phyloP scores from a whole-genome alignment of 2,329 filamentous ascomycete species.

The Dactylellina drechsleri region DNA sequence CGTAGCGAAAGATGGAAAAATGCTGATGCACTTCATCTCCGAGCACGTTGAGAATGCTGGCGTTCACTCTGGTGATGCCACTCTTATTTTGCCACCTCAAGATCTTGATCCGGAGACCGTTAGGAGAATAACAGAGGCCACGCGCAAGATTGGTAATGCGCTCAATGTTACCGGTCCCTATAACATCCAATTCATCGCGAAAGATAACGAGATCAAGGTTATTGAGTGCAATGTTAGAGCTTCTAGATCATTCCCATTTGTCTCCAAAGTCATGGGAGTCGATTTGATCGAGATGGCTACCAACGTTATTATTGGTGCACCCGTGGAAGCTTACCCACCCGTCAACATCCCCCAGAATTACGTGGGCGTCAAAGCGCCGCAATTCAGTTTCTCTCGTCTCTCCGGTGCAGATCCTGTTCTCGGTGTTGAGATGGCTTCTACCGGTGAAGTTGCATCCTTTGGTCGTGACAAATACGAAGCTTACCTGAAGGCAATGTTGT shows the following conservation, averaged over 20 bases:
- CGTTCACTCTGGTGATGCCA: constrained; percentile 97
- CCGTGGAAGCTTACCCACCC: constrained; percentile 82
- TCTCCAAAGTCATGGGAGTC: constrained; percentile 97
- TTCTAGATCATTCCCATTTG: constrained; percentile 95
- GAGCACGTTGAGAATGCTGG: constrained; percentile 99
- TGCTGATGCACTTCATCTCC: constrained; percentile 95
- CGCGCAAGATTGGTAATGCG: constrained; percentile 90
- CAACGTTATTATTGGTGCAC: constrained; percentile 89
- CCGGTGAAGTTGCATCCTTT: constrained; percentile 96
- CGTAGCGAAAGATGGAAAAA: constrained; percentile 86
- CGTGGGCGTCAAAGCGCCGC: constrained; percentile 96
- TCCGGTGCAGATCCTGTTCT: constrained; percentile 95
- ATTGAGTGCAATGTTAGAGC: constrained; percentile 99
- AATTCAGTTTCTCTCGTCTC: constrained; percentile 98
- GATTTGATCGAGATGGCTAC: constrained; percentile 99
- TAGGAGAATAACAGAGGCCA: constrained; percentile 89
- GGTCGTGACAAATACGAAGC: constrained; percentile 96
- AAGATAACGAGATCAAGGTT: constrained; percentile 99
- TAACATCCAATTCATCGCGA: constrained; percentile 99
- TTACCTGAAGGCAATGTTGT: constrained; percentile 94
- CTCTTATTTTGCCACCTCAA: constrained; percentile 91
- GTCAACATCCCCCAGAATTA: constrained; percentile 80
- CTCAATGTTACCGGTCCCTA: constrained; percentile 95
- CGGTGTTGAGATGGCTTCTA: constrained; percentile 99
- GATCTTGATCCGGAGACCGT: constrained; percentile 91